Base-by-base conservation (phyloP, 2,329 filamentous ascomycete genomes). In the Aspergillus phoenicis region DNA sequence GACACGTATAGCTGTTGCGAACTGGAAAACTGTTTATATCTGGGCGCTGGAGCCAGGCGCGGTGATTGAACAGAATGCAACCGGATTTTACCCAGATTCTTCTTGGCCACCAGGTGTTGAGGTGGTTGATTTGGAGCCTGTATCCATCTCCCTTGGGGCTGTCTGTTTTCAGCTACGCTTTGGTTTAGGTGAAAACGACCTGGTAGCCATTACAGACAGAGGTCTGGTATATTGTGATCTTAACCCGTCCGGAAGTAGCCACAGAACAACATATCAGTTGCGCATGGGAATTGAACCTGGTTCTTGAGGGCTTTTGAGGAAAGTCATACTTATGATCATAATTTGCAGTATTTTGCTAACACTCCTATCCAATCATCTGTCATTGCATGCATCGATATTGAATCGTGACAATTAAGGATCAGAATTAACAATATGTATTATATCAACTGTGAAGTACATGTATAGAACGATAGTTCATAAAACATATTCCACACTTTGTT, bases 1-100 rank as follows among this genome's bases (percentile, higher is more conserved):
- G 8, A 78, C 75, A 36, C 72, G 78, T 4, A 68, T 81, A 52
- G 79, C 78, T 4, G 70, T 79, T 33, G 74, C 75, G 5, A 76
- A 75, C 47, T 81, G 78, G 78, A 76, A 80, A 53, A 70, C 69
- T 1, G 58, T 81, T 20, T 75, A 76, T 15, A 60, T 81, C 26
- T 81, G 78, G 75, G 67, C 75, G 2, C 36, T 81, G 52, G 67
- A 77, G 22, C 78, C 79, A 1, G 41, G 61, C n/a, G 72, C 67
- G 41, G 58, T 81, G 13, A 71, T 78, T 22, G 69, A 73, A n/a
- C 67, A 68, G 38, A 69, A 73, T 49, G 36, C 49, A 4, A 65
- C 66, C 30, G 64, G 64, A 6, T 75, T 73, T 45, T 80, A 79
- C 59, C 75, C 72, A 7, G 57, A 64, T 1, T 66, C 66, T 10